Evolutionary conservation across 306 rosid genomes (phyloP).

Genomic region (Gastrolobium villosum): DNA sequence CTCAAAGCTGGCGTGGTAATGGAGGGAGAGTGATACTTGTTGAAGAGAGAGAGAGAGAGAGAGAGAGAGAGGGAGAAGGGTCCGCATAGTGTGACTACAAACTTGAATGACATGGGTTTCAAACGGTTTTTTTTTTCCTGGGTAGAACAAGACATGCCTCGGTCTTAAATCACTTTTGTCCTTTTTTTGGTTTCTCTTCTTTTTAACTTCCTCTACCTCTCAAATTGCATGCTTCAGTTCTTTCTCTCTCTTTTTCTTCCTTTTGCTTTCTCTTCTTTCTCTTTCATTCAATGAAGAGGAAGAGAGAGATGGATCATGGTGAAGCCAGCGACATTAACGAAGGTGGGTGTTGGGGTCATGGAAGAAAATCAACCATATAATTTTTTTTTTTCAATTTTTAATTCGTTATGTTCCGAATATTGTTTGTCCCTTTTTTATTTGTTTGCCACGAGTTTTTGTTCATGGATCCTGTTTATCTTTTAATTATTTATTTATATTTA

Average conservation of each 20-base stretch:
- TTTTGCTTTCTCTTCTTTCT: not conserved
- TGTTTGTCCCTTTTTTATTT: not conserved
- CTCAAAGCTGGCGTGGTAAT: constrained; percentile 42
- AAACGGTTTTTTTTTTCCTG: constrained; percentile 32
- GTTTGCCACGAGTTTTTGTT: too few species aligned
- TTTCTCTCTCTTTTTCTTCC: not conserved
- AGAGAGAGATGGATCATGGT: constrained; percentile 41
- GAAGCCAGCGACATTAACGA: not conserved
- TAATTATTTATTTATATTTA: not conserved
- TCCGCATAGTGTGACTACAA: constrained; percentile 22
- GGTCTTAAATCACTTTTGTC: constrained; percentile 40
- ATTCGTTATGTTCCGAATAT: not conserved
- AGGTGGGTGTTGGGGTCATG: not conserved
- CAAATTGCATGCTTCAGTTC: not conserved
- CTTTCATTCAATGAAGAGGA: constrained; percentile 28
- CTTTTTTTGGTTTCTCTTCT: not conserved
- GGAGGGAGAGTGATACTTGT: constrained; percentile 3
- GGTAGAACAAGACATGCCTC: constrained; percentile 37
- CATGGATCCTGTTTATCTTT: too few species aligned
- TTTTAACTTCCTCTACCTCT: not conserved
- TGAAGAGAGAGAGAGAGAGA: not conserved
- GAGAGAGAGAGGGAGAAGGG: not conserved
- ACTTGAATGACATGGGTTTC: not conserved
- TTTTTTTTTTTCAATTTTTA: not conserved
- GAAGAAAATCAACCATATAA: too few species aligned